Evolutionary conservation across 768 basidiomycete genomes (phyloP), one percentile per base, ranked within the genome.

Genomic region (Cantharellus anzutake): DNA sequence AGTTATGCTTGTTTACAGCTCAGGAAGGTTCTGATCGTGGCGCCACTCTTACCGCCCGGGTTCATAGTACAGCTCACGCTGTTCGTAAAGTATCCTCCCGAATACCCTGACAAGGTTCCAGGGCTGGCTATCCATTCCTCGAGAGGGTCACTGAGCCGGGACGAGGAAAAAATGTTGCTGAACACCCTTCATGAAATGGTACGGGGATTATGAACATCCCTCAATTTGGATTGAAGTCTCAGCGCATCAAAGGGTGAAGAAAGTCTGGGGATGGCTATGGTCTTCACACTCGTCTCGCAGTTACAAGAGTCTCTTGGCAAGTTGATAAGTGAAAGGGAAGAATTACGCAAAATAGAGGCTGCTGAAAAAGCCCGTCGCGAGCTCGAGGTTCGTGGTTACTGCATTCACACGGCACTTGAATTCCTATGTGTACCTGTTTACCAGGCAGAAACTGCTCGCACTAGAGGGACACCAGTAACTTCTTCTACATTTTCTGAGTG

Each of bases 261-360:
- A 67, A 91, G 86, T 69, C 66, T 89, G 29, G 90, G 90, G 50
- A 93, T 93, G 84, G 92, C 96, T 2, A 97, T 98, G 92, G 93
- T 92, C 16, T 99, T 96, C 68, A 91, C 94, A 0, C 75, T 99
- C 16, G 83, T 91, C 5, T 84, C 86, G 0, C 83, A 86, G 65
- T 77, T 96, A 51, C 77, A 86, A 63, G 92, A 97, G 70, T 75
- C 80, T 56, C 73, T 97, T 14, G 78, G 82, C 3, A 66, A 68
- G 16, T 71, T 93, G 35, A 78, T 90, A 41, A 77, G 76, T 42
- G 66, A 71, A 51, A 78, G 88, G 63, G 74, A 73, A 20, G 81
- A 81, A 60, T 75, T 70, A 61, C 75, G 72, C 63, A 74, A 75
- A 59, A 73, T 75, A 63, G 81, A 79, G 66, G 88, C 82, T 59